Base-by-base conservation (phyloP, 2,329 filamentous ascomycete genomes). In the Ascocoryne sarcoides region DNA sequence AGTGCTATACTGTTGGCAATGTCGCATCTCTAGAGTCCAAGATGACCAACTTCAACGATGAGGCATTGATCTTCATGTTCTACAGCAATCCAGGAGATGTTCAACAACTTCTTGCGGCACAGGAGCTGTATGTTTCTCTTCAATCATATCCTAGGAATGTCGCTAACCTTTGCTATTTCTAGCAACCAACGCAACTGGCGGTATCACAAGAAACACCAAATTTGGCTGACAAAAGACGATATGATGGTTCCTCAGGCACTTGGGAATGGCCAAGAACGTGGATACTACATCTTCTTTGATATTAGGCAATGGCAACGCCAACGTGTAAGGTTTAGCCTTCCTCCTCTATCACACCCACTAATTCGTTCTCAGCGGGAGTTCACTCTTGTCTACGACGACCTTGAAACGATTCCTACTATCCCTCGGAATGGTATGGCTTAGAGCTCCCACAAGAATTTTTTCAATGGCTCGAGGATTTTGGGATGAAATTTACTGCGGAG, bases 31-130 rank as follows among this genome's bases (percentile, higher is more conserved):
- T 82, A 38, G 75, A 81, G 46, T 75, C 69, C 51, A 82, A 82
- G 59, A 77, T 82, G 36, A 66, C 67, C 30, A 79, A 71, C 47
- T 81, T 82, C 60, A 81, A 80, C 49, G 78, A 82, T 47, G 78
- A 82, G 60, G 80, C 78, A 0, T 62, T 82, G 35, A 76, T 82
- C 59, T 80, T 75, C 70, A 82, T 82, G 48, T 82, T 82, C 54
- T 82, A 82, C 59, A 79, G 73, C 60, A 79, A 74, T 44, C 75
- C 78, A 5, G 66, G 70, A 32, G 77, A 82, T 52, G 55, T 72
- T 26, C 76, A 79, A 57, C 78, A 82, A 55, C 71, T 77, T 35
- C 63, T 79, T 61, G 78, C 78, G 2, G 77, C 78, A 0, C 64
- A 70, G 30, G 76, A 82, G 56, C 64, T 82, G 76, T 81, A 62